phyloP scores from a whole-genome alignment of 805 yeast species.

The Kazachstania bromeliacearum region DNA sequence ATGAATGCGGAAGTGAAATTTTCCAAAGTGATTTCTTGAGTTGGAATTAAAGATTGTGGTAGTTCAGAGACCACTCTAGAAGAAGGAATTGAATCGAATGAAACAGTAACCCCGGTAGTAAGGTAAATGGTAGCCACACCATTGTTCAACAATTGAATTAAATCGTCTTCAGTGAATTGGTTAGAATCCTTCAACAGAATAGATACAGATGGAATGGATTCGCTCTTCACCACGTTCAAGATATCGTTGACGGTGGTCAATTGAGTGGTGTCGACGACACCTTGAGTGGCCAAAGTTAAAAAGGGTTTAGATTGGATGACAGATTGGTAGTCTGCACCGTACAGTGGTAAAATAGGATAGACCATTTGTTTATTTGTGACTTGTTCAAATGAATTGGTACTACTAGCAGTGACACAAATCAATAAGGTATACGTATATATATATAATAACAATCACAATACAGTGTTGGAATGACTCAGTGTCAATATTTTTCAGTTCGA shows the following conservation, averaged over 20 bases:
- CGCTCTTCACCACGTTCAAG: constrained; percentile 9
- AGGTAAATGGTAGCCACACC: constrained; percentile 47
- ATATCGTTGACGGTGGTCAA: constrained; percentile 13
- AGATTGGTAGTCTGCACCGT: constrained; percentile 12
- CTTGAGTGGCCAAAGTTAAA: constrained; percentile 20
- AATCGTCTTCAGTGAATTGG: constrained; percentile 33
- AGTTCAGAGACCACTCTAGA: constrained; percentile 32
- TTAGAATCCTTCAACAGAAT: constrained; percentile 18
- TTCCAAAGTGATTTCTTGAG: constrained; percentile 11
- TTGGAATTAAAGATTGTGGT: constrained; percentile 3
- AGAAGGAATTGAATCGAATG: constrained; percentile 36
- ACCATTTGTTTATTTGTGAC: too few relatives aligned
- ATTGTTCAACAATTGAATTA: constrained; percentile 46
- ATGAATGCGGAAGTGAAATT: constrained; percentile 28
- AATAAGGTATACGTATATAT: too few relatives aligned
- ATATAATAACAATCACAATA: too few relatives aligned
- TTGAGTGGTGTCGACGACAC: constrained; percentile 19
- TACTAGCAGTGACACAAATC: too few relatives aligned
- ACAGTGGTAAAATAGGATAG: constrained; percentile 33
- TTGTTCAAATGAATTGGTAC: too few relatives aligned
- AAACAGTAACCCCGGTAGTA: constrained; percentile 7
- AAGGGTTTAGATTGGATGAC: constrained; percentile 14
- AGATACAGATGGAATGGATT: constrained; percentile 18
- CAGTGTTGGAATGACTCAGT: too few relatives aligned
- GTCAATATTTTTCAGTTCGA: too few relatives aligned